Evolutionary conservation across 75 land plant species (phyloP).

Genomic region (Cupressus sempervirens): DNA sequence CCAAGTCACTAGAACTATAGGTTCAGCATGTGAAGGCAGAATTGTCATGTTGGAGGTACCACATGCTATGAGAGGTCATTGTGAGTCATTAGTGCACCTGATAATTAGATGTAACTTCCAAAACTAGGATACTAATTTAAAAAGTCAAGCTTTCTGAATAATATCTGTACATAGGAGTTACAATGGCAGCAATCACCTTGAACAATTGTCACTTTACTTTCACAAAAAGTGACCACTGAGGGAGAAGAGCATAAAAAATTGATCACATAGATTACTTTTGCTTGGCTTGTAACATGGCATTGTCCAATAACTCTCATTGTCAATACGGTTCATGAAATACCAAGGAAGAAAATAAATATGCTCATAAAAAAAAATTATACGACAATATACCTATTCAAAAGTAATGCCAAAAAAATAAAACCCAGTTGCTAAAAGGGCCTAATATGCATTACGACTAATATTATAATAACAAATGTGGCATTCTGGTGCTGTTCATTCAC

Average conservation of each 20-base stretch:
- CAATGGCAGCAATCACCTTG: background rate
- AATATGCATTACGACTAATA: too few species aligned
- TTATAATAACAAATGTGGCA: too few species aligned
- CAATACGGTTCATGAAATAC: background rate
- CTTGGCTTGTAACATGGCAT: background rate
- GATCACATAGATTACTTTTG: background rate
- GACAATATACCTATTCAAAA: background rate
- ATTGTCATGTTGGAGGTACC: too few species aligned
- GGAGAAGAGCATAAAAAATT: background rate
- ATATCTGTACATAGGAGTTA: background rate
- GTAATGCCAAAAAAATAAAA: too few species aligned
- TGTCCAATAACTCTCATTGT: background rate
- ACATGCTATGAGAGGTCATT: too few species aligned
- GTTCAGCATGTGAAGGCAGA: too few species aligned
- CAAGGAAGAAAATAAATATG: background rate
- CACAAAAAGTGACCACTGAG: background rate
- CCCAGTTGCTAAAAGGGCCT: background rate
- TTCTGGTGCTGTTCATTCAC: too few species aligned
- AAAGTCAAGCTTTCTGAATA: background rate
- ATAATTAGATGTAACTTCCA: background rate
- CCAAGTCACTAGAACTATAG: too few species aligned
- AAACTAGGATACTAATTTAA: too few species aligned
- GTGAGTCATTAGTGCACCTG: background rate
- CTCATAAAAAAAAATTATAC: background rate
- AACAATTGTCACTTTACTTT: background rate